Evolutionary conservation across 2,329 filamentous ascomycete species (phyloP).

Genomic region (Falciphora oryzae): DNA sequence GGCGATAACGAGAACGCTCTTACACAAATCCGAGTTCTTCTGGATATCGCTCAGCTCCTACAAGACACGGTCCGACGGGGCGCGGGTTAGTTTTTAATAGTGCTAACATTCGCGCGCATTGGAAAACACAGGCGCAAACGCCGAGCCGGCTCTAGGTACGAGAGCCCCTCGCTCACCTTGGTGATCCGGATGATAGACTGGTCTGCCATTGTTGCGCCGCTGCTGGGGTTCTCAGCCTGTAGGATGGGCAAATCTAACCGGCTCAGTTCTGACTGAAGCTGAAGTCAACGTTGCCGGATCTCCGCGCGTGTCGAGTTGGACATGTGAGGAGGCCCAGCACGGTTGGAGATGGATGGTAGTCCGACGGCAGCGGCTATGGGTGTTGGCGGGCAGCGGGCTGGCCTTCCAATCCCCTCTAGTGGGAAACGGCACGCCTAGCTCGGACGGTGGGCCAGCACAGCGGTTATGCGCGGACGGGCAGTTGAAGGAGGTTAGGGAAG

Average conservation of each 20-base stretch:
- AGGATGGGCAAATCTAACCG: neutral
- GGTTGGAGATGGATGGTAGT: neutral
- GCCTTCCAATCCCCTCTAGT: neutral
- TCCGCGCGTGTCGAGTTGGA: neutral
- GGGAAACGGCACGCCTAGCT: neutral
- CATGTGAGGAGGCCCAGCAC: neutral
- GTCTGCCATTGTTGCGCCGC: slow-evolving; percentile 57
- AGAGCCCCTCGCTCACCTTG: slow-evolving; percentile 53
- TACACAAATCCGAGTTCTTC: slow-evolving; percentile 77
- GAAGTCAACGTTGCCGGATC: neutral
- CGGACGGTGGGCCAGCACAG: neutral
- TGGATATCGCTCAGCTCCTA: slow-evolving; percentile 85
- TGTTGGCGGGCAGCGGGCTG: neutral
- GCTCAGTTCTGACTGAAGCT: slow-evolving; percentile 1
- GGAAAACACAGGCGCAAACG: neutral
- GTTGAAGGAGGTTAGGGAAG: neutral
- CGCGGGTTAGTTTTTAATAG: neutral
- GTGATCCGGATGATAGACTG: slow-evolving; percentile 86
- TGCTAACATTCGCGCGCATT: neutral
- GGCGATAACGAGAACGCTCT: slow-evolving; percentile 22
- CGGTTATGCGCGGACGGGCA: neutral
- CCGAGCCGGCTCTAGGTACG: slow-evolving; percentile 14
- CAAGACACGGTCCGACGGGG: neutral
- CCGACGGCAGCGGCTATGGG: neutral
- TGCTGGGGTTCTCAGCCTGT: neutral